A percentile compares a stretch with the other conserved stretches of the same genome.
Evolutionary conservation across 2,329 filamentous ascomycete species (phyloP).

Genomic region (Colletotrichum spaethianum): DNA sequence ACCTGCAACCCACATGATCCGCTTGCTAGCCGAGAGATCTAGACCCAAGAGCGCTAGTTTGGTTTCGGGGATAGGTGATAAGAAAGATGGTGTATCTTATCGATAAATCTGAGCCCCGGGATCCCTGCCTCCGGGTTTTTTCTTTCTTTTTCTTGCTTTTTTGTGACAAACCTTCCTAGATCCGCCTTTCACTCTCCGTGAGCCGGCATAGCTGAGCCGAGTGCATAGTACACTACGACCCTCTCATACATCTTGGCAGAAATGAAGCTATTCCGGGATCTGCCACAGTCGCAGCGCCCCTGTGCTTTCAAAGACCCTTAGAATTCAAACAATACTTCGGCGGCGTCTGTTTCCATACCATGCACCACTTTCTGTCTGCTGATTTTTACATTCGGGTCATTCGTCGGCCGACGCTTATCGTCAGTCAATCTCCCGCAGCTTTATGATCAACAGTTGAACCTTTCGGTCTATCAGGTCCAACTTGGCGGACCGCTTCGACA

Average conservation of each 20-base stretch:
- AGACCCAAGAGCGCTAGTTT: conserved; percentile 11
- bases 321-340: conserved; percentile 3
- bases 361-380: neutral
- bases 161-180: too few species aligned
- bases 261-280: conserved; percentile 5
- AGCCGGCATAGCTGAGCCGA: conserved; percentile 13
- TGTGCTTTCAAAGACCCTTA: conserved; percentile 3
- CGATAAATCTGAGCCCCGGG: neutral
- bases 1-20: neutral
- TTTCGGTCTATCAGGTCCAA: neutral
- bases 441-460: conserved; percentile 16
- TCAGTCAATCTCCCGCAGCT: neutral
- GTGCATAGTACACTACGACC: neutral
- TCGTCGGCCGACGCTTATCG: neutral
- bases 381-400: neutral
- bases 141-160: neutral
- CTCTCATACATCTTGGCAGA: conserved; percentile 13
- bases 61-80: conserved; percentile 6
- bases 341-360: neutral
- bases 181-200: neutral
- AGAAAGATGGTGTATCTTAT: conserved; percentile 17
- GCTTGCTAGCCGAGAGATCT: conserved; percentile 1
- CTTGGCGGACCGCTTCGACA: conserved; percentile 1
- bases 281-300: conserved; percentile 10
- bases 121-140: too few species aligned